Evolutionary conservation across 2,329 filamentous ascomycete species (phyloP), one percentile per base, ranked within the genome.

Genomic region (Fusarium albosuccineum): DNA sequence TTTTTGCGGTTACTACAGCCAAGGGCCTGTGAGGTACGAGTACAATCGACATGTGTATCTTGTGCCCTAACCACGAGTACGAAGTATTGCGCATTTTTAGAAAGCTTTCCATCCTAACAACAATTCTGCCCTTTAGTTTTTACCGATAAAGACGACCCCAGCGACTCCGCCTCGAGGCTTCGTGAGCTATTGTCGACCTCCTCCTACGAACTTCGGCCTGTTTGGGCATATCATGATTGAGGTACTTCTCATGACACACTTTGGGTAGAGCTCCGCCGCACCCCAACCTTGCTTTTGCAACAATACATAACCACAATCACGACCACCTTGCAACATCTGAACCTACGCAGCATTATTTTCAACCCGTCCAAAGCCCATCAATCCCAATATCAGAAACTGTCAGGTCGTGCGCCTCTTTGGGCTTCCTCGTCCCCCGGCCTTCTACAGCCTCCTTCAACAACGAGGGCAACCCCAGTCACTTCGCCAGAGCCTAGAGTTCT

Each of bases 1-100:
- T 57, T 46, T 42, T 51, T 62, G 17, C 48, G 57, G 41, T 52
- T 65, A 58, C 59, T 62, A 46, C 63, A 66, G 54, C 45, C 59
- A 42, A 33, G 57, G 39, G 11, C 26, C 42, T 50, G 34, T 41
- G 42, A 55, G 60, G 62, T 70, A 71, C 52, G 68, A 62, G 61
- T 33, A 39, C 50, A 57, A 56, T 51, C 52, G n/a, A 41, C 13
- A 44, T 30, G 26, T 14, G 29, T 14, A 14, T 59, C 30, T 40
- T 34, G 29, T 40, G 13, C 17, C 51, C 53, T 33, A 44, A 26
- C 14, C 17, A 50, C 10, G 46, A 29, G 16, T n/a, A 48, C 37
- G 41, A 27, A 48, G 17, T 26, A 34, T 39, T 59, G 34, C 22
- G 17, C 40, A 36, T 34, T 4, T 29, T 30, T 16, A 27, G 34